Evolutionary conservation across 2,329 filamentous ascomycete genomes (phyloP).

Genomic region (Biscogniauxia mediterranea): DNA sequence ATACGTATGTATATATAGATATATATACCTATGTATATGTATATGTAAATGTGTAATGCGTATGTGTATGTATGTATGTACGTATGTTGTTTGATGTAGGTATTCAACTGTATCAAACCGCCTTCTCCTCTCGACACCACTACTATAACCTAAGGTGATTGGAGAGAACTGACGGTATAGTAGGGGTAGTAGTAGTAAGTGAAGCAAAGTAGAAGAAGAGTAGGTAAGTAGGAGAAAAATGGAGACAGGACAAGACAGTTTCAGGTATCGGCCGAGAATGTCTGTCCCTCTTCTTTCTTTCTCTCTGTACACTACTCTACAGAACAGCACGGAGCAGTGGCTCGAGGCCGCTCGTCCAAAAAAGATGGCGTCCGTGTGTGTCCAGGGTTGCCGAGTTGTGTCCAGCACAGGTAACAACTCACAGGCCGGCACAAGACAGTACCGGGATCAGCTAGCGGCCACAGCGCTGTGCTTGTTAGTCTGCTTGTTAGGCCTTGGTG

Average conservation of each 20-base stretch:
- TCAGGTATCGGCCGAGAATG: too few relatives aligned
- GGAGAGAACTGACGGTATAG: too few relatives aligned
- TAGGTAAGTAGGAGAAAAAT: too few relatives aligned
- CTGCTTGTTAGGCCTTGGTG: not conserved
- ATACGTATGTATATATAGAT: constrained; percentile 1
- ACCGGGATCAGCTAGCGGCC: not conserved
- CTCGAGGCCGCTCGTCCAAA: not conserved
- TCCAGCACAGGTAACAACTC: constrained; percentile 1
- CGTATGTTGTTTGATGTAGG: constrained; percentile 9
- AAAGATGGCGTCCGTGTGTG: not conserved
- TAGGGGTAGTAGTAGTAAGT: too few relatives aligned
- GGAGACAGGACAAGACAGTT: too few relatives aligned
- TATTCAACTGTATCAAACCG: not conserved
- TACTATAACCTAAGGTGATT: too few relatives aligned
- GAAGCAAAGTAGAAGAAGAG: too few relatives aligned
- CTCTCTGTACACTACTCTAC: too few relatives aligned
- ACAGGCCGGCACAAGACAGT: not conserved
- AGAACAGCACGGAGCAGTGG: not conserved
- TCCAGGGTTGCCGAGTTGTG: not conserved
- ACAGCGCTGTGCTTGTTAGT: not conserved
- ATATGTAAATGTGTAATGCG: not conserved
- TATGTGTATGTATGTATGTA: constrained; percentile 1
- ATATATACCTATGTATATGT: constrained; percentile 1
- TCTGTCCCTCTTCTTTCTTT: too few relatives aligned
- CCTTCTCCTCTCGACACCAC: too few relatives aligned